These are phyloP conservation scores for Fistulifera solaris DNA, from an alignment of 108 stramenopile genomes.

Conservation along the genomic window DNA sequence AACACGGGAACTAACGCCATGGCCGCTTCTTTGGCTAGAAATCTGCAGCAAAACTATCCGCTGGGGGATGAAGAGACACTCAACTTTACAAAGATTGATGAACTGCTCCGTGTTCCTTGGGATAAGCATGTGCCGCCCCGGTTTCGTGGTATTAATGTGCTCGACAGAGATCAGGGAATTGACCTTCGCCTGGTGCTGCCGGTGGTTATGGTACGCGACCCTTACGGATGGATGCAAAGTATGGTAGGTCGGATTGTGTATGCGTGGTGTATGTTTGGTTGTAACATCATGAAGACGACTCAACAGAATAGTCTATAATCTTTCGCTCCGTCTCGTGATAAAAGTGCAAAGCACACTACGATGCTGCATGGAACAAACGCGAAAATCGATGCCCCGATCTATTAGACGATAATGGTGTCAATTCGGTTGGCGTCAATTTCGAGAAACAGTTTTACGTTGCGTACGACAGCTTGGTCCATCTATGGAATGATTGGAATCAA, in stretches of 20 bases:
- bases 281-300: too few species aligned
- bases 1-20: conserved; percentile 65
- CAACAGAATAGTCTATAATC: too few species aligned
- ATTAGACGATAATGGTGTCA: conserved; percentile 8
- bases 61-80: neutral
- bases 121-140: conserved; percentile 67
- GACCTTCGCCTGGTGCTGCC: conserved; percentile 40
- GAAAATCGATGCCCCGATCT: conserved; percentile 62
- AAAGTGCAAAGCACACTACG: neutral
- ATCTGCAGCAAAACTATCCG: conserved; percentile 29
- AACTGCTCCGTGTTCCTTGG: conserved; percentile 35
- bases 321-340: conserved; percentile 2
- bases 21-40: conserved; percentile 24
- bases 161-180: conserved; percentile 13
- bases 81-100: neutral
- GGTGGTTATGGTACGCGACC: conserved; percentile 60
- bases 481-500: conserved; percentile 67
- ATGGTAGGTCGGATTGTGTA: conserved; percentile 20
- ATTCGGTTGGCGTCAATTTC: conserved; percentile 24
- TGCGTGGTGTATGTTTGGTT: too few species aligned
- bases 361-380: conserved; percentile 26
- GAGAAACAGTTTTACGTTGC: neutral
- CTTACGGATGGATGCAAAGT: conserved; percentile 53
- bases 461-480: conserved; percentile 37
- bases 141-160: conserved; percentile 24